These are phyloP conservation scores for Epichloe gansuensis DNA, from an alignment of 2,329 filamentous ascomycete species.

Conservation along the genomic window DNA sequence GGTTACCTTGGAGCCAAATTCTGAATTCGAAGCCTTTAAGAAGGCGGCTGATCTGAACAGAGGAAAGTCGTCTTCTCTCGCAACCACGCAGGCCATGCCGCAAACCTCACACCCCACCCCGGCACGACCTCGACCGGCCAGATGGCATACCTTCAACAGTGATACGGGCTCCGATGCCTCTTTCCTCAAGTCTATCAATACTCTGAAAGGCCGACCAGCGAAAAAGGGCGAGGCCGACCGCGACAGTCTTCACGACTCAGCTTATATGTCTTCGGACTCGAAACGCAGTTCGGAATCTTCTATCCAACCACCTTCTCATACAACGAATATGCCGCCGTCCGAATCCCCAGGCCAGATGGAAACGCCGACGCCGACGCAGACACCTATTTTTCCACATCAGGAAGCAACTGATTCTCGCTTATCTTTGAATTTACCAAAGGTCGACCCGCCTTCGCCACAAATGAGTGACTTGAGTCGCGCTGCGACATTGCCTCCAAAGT, in stretches of 20 bases:
- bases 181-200: constrained; percentile 13
- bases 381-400: constrained; percentile 25
- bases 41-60: constrained; percentile 57
- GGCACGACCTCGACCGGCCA: constrained; percentile 30
- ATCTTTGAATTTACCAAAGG: constrained; percentile 38
- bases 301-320: constrained; percentile 24
- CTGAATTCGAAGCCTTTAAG: constrained; percentile 71
- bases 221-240: constrained; percentile 32
- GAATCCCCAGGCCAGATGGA: constrained; percentile 25
- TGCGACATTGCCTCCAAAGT: constrained; percentile 39
- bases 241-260: constrained; percentile 38
- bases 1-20: constrained; percentile 61
- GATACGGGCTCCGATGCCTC: constrained; percentile 27
- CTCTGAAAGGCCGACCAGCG: constrained; percentile 11
- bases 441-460: constrained; percentile 25
- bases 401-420: constrained; percentile 43
- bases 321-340: constrained; percentile 31
- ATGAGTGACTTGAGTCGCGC: constrained; percentile 21
- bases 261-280: constrained; percentile 41
- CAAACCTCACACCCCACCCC: constrained; percentile 17
- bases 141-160: constrained; percentile 37
- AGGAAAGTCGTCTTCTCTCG: constrained; percentile 32
- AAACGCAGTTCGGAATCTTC: constrained; percentile 41
- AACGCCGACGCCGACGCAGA: constrained; percentile 9
- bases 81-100: constrained; percentile 32